Evolutionary conservation across 1,284 basidiomycete genomes (phyloP), one percentile per base, ranked within the genome.

Genomic region (Papiliotrema fonsecae): DNA sequence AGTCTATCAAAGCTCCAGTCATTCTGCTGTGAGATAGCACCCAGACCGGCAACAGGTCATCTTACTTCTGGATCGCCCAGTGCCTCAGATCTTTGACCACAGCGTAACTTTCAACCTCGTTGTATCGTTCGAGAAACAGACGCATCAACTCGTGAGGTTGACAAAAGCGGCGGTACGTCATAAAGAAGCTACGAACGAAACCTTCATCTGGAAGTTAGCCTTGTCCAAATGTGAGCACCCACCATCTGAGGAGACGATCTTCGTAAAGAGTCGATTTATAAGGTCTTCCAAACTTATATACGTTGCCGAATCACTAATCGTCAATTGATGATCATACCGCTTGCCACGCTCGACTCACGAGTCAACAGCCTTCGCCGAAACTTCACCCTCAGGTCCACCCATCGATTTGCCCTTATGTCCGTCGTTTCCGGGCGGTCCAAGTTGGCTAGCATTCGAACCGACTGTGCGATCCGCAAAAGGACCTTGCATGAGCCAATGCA

Each of bases 161-260:
- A 21, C 61, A 65, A 44, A 74, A 75, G 0, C 73, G 63, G 1
- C 73, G 65, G 49, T 69, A 75, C 0, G 64, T 67, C 50, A 70
- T 50, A 53, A 72, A 67, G 51, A 75, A 75, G 7, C 65, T 52
- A 18, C 56, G 54, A 11, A 70, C 56, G 40, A 73, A 70, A 10
- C 49, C 40, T 7, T 63, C 61, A 42, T 73, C 72, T 67, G 44
- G 10, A 11, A n/a, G 30, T 22, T 21, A 52, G 46, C 41, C 24
- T 42, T n/a, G 22, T 35, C 16, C 4, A 13, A 21, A 4, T 32
- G n/a, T n/a, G n/a, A n/a, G n/a, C n/a, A n/a, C n/a, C n/a, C 43
- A 70, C 70, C 64, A 50, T 63, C 57, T 16, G 60, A 61, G 3
- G 67, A 65, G 1, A 69, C 60, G 27, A 75, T 68, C 4, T 64